Evolutionary conservation across 352 stramenopile species (phyloP), one percentile per base, ranked within the genome.

Genomic region (Phytopythium helicoides): DNA sequence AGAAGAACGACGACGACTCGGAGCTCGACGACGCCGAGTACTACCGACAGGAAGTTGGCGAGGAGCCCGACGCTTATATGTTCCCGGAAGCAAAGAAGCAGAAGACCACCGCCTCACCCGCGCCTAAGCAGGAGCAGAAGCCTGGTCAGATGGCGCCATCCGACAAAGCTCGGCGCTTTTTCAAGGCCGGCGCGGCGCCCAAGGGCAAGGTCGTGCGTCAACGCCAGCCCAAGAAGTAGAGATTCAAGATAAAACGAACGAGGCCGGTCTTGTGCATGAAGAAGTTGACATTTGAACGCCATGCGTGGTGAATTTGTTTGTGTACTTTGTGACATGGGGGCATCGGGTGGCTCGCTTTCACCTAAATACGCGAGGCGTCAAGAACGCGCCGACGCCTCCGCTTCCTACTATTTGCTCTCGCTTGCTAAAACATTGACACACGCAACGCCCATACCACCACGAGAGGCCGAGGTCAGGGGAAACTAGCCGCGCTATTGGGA

Each of bases 61-160:
- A 93, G 54, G 83, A 91, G 48, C 83, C 83, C 0, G 81, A 94
- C 33, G 46, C 76, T 45, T 87, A 90, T 62, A 90, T 89, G 80
- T 91, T 91, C 60, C 67, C 75, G 16, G 76, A 87, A 10, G 64
- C 67, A 35, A 86, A 89, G 56, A 77, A 86, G 62, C 61, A 75
- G 22, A 76, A 76, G 44, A 31, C 49, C 7, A 61, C 64, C 25
- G 21, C 38, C 6, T 11, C 15, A 37, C 10, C 52, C 14, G 44
- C 63, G 18, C 15, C 42, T n/a, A 58, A 56, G 54, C 28, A 48
- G n/a, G 31, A 56, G 52, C 79, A 89, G 51, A 78, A 80, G 51
- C 68, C 66, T 5, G 77, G 68, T n/a, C 72, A 86, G 47, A 71
- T 81, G 56, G 79, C 79, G 44, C 66, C 69, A 4, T 86, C 76